Conservation (phyloP, 331 rosid species). For the Pyracantha coccinea region DNA sequence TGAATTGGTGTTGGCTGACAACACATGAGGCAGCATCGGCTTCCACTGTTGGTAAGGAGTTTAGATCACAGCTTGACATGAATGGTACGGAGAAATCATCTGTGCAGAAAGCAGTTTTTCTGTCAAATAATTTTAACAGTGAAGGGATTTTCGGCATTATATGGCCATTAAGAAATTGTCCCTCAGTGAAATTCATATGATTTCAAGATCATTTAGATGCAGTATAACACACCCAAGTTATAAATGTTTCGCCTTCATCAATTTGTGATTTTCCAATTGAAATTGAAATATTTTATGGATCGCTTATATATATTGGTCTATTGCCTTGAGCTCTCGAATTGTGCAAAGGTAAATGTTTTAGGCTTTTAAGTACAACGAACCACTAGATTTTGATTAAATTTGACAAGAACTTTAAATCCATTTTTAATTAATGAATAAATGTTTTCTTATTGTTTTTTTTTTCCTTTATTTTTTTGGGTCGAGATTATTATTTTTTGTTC, state of each 20-base stretch:
- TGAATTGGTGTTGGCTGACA: slow-evolving; percentile 23
- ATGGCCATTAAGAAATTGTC: not conserved
- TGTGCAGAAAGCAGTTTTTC: slow-evolving; percentile 28
- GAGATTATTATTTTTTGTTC: too few relatives aligned
- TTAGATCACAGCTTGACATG: slow-evolving; percentile 33
- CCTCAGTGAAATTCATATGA: not conserved
- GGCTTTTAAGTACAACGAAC: not conserved
- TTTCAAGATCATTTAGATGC: not conserved
- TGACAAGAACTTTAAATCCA: too few relatives aligned
- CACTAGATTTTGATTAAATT: not conserved
- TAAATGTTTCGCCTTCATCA: not conserved
- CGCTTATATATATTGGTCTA: not conserved
- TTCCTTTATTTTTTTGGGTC: too few relatives aligned
- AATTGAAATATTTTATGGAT: not conserved
- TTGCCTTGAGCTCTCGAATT: not conserved
- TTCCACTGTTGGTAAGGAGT: slow-evolving; percentile 28
- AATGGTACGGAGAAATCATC: slow-evolving; percentile 27
- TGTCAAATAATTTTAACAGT: not conserved
- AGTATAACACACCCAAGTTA: not conserved
- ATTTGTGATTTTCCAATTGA: not conserved
- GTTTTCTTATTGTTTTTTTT: too few relatives aligned
- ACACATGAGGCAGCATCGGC: slow-evolving; percentile 22
- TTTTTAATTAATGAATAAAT: too few relatives aligned
- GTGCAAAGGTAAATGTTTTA: not conserved
- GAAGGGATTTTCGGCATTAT: not conserved